Evolutionary conservation across 2,329 filamentous ascomycete species (phyloP), one percentile per base, ranked within the genome.

Genomic region (Scedosporium aurantiacum): DNA sequence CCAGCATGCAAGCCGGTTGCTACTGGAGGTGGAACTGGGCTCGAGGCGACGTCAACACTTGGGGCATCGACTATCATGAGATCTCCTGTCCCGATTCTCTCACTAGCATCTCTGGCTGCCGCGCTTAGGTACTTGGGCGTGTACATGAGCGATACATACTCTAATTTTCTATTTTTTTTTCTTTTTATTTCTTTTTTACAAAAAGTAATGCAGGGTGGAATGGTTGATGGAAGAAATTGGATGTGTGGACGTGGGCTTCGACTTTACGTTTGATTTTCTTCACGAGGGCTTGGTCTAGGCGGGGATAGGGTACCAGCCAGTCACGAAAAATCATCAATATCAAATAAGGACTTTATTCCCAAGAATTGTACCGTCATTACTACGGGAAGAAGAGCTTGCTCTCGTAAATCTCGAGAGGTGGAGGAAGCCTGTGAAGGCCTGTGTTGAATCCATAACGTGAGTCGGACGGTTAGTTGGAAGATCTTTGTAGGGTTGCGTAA

Each of bases 11-110:
- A 21, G 60, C 25, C 14, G 60, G 60, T 8, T 61, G 60, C 55
- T 61, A 61, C 54, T 61, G 60, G 60, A 52, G 60, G 43, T 61
- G 52, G 54, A 61, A 61, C 60, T 61, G 60, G 60, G 60, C 54
- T 27, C 25, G 60, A 21, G 60, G 60, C 32, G 60, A 61, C 43
- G 41, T 37, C 25, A 60, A 60, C 58, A 37, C 14, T 18, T 60
- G 58, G 58, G 50, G 37, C 16, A n/a, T 63, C 32, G 50, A 56
- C 16, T 63, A 58, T 28, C 18, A 58, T 8, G 28, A 45, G 18
- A 59, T 63, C 32, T 5, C 47, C 4, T 63, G 61, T 37, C 61
- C 61, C 10, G 50, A 45, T 6, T 8, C 32, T 14, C 58, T 61
- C 7, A 57, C 62, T 16, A 54, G 43, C 21, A 57, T 56, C 8